phyloP scores from a whole-genome alignment of 176 grass and related monocot species.

The Dactylis glomerata region DNA sequence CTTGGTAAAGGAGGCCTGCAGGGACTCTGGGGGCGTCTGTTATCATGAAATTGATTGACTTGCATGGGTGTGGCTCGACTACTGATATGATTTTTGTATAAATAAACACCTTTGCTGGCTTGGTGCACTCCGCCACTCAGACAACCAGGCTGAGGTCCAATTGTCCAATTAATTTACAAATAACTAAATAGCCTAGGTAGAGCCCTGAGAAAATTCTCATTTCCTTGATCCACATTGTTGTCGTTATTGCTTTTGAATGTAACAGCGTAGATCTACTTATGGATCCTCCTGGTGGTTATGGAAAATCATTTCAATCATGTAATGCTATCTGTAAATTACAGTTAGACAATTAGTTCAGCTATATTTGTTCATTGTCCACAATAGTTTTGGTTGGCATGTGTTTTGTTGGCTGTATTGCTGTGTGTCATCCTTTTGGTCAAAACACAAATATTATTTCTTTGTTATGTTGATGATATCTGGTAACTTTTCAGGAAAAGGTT shows the following conservation, averaged over 20 bases:
- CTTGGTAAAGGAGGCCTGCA: neutral
- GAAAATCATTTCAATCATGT: slow-evolving; percentile 2
- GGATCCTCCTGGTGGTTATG: neutral
- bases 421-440: neutral
- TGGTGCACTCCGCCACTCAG: neutral
- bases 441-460: neutral
- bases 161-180: slow-evolving; percentile 18
- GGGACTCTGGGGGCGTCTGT: neutral
- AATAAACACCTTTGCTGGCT: neutral
- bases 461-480: neutral
- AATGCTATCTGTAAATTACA: neutral
- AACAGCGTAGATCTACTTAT: neutral
- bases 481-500: slow-evolving; percentile 63
- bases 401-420: neutral
- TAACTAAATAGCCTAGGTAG: neutral
- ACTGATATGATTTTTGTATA: neutral
- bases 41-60: neutral
- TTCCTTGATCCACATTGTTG: neutral
- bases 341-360: neutral
- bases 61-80: neutral
- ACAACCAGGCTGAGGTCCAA: neutral
- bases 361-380: neutral
- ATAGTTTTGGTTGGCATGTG: neutral
- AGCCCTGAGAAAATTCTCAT: neutral
- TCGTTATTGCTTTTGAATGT: neutral